These are phyloP conservation scores for Xanthoconium separans DNA, from an alignment of 1,284 basidiomycete species.

Conservation along the genomic window DNA sequence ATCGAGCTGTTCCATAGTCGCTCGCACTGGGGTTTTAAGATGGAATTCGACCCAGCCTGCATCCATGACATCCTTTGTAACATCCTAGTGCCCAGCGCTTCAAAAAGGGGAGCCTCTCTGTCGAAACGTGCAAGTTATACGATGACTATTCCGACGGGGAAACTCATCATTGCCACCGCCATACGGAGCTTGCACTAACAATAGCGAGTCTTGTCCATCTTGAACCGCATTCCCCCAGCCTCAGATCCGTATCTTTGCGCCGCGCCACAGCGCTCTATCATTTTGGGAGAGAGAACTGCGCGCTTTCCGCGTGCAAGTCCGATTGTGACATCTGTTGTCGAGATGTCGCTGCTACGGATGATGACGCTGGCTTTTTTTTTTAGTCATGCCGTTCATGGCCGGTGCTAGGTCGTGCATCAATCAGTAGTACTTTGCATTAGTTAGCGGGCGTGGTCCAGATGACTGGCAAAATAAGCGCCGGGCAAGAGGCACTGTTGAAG, in stretches of 20 bases:
- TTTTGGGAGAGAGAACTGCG: no score
- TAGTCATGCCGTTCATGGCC: slow-evolving; percentile 39
- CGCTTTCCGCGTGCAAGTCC: slow-evolving; percentile 9
- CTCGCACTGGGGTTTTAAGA: no score
- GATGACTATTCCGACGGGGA: slow-evolving; percentile 41
- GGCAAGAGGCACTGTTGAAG: slow-evolving; percentile 22
- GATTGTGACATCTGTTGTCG: neutral
- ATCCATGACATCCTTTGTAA: slow-evolving; percentile 45
- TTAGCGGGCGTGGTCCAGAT: no score
- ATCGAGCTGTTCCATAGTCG: no score
- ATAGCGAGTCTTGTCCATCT: no score
- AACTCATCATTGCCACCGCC: slow-evolving; percentile 39
- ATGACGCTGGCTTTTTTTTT: neutral
- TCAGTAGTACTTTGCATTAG: slow-evolving; percentile 31
- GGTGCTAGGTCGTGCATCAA: slow-evolving; percentile 44
- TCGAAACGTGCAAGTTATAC: slow-evolving; percentile 32
- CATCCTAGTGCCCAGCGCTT: slow-evolving; percentile 38
- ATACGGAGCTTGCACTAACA: no score
- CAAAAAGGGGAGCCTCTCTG: slow-evolving; percentile 34
- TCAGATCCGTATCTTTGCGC: no score
- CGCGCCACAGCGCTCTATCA: no score
- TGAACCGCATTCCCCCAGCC: no score
- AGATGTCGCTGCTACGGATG: neutral
- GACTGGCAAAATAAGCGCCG: no score
- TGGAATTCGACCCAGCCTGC: slow-evolving; percentile 42